Evolutionary conservation across 2,329 filamentous ascomycete genomes (phyloP).

Genomic region (Cadophora luteo-olivacea): DNA sequence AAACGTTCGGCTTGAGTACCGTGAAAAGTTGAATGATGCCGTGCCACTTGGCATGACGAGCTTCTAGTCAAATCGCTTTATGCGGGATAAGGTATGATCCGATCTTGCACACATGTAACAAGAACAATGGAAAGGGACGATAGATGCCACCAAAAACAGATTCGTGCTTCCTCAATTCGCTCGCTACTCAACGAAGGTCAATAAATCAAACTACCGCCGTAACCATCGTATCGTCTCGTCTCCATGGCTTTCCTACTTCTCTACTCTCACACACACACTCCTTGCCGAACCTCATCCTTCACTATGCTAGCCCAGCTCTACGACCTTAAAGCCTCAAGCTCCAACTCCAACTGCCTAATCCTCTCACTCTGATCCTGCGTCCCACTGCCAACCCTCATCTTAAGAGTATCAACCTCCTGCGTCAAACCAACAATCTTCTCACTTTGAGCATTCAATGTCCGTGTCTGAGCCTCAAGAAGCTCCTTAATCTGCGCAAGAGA

Average conservation of each 20-base stretch:
- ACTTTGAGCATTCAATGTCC: slow-evolving; percentile 78
- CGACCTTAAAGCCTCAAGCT: slow-evolving; percentile 65
- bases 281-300: neutral
- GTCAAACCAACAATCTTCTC: slow-evolving; percentile 75
- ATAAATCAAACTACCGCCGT: slow-evolving; percentile 2
- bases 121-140: too few species aligned
- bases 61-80: too few species aligned
- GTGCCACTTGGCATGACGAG: too few species aligned
- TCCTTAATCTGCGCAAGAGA: slow-evolving; percentile 79
- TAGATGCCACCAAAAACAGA: neutral
- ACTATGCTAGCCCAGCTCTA: neutral
- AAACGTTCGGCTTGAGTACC: too few species aligned
- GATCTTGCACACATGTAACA: too few species aligned
- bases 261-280: neutral
- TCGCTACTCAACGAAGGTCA: slow-evolving; percentile 9
- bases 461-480: slow-evolving; percentile 77
- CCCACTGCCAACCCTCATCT: slow-evolving; percentile 71
- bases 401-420: slow-evolving; percentile 79
- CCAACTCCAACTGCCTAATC: slow-evolving; percentile 71
- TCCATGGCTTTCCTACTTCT: neutral
- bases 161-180: slow-evolving; percentile 6
- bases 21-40: too few species aligned
- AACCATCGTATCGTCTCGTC: neutral
- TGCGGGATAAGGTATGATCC: too few species aligned
- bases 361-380: slow-evolving; percentile 70